Base-by-base conservation (phyloP, 78 protist genomes). In the Trichosphaerium sp. region DNA sequence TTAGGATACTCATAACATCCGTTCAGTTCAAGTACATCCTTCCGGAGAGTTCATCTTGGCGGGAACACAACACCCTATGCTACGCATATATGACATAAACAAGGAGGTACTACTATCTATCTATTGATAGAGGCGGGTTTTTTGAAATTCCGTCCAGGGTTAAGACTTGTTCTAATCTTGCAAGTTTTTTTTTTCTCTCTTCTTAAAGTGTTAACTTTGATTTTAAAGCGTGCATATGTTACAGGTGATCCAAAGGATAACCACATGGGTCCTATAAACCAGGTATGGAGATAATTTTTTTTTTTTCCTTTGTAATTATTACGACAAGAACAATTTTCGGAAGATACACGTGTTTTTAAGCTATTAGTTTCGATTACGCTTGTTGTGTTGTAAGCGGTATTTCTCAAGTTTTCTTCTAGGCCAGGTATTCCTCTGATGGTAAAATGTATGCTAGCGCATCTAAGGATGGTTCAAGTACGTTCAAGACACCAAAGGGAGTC, bases 11-110 rank as follows among this genome's bases (percentile, higher is more conserved):
- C 83, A 81, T 41, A 61, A 75, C 14, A 77, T 82, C 12, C 10
- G 88, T 35, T 47, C 75, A 15, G 58, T 82, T 31, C 55, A 77
- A 15, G 74, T 82, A 58, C 88, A 82, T 49, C 88, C 88, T 23
- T 69, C 79, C 34, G 88, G 83, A 40, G 88, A 77, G 32, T 71
- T 69, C 79, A 18, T 82, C 8, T 48, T 82, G 42, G 83, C 66
- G 5, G 88, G 88, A 11, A 76, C 88, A 21, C 74, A 76, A 5
- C 80, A 82, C 23, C 71, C 65, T n/a, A 75, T 75, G 74, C 58
- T 82, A 31, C 35, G 88, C 32, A 60, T 82, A 5, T 82, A 82
- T 69, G 81, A 82, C 49, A 76, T 82, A 14, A 55, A 64, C 40
- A 76, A n/a, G n/a, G n/a, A n/a, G n/a, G n/a, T n/a, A n/a, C n/a